A percentile compares a stretch with the other conserved stretches of the same genome.
These are phyloP conservation scores for Ascochyta viciae-villosae DNA, from an alignment of 2,329 filamentous ascomycete genomes.

Conservation along the genomic window DNA sequence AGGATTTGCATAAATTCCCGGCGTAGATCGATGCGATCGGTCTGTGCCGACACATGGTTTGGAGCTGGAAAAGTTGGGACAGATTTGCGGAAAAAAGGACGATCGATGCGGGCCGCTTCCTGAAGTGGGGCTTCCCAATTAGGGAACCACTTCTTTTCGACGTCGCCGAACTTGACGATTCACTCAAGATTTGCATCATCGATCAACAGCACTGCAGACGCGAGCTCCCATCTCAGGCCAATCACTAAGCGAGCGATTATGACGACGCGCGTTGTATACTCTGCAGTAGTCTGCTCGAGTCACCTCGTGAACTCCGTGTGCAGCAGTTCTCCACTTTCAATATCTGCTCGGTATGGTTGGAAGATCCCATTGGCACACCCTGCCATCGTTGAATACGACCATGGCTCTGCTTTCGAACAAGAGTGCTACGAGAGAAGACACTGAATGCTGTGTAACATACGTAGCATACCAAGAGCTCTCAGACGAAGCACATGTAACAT, in stretches of 20 bases:
- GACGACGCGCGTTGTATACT: not conserved
- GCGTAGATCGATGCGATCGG: not conserved
- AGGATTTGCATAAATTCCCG: not conserved
- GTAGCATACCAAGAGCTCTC: not conserved
- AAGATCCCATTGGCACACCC: not conserved
- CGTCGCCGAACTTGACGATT: slow-evolving; percentile 15
- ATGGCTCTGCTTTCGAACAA: not conserved
- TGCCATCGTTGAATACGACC: not conserved
- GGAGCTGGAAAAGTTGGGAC: not conserved
- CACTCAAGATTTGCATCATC: slow-evolving; percentile 13
- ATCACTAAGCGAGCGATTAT: slow-evolving; percentile 1
- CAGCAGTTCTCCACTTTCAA: slow-evolving; percentile 5
- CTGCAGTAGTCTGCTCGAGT: not conserved
- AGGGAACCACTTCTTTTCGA: slow-evolving; percentile 1
- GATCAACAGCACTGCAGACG: slow-evolving; percentile 19
- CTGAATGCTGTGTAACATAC: slow-evolving; percentile 1
- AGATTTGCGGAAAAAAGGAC: slow-evolving; percentile 11
- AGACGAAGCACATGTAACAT: not conserved
- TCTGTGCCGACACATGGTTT: slow-evolving; percentile 2
- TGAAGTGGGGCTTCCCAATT: slow-evolving; percentile 1
- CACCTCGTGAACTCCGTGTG: slow-evolving; percentile 2
- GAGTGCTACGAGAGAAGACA: not conserved
- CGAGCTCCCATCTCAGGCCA: not conserved
- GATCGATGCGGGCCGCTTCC: slow-evolving; percentile 20
- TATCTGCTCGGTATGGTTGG: not conserved